Percentiles rank a stretch among this genome's conserved stretches.
These are phyloP conservation scores for Pleurotus salmoneostramineus DNA, from an alignment of 768 basidiomycete genomes.

Conservation along the genomic window DNA sequence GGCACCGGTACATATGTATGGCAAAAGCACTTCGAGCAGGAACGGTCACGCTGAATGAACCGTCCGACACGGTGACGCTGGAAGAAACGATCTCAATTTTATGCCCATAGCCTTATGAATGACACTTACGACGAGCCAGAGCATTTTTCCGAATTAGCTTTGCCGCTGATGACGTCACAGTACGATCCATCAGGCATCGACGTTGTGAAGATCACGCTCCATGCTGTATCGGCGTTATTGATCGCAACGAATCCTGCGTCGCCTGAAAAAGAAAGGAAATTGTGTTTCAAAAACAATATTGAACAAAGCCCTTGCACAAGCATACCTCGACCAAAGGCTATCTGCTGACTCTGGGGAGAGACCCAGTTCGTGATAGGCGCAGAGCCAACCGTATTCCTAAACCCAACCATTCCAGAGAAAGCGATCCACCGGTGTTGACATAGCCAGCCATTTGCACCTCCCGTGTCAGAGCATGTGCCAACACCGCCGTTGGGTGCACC, in stretches of 20 bases:
- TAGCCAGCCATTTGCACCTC: slow-evolving; percentile 57
- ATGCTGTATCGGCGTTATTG: slow-evolving; percentile 55
- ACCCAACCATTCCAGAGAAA: slow-evolving; percentile 60
- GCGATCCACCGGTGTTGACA: slow-evolving; percentile 64
- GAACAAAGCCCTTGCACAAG: slow-evolving; percentile 12
- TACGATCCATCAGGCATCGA: slow-evolving; percentile 55
- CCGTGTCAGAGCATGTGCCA: slow-evolving; percentile 47
- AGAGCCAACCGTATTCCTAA: slow-evolving; percentile 54
- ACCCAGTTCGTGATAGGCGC: slow-evolving; percentile 53
- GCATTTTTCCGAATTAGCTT: slow-evolving; percentile 35
- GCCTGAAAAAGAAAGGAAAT: slow-evolving; percentile 25
- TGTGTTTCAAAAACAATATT: not conserved
- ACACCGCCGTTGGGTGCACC: slow-evolving; percentile 58
- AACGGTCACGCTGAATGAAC: slow-evolving; percentile 47
- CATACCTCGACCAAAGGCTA: slow-evolving; percentile 63
- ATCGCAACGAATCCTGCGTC: slow-evolving; percentile 60
- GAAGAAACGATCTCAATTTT: too few species aligned
- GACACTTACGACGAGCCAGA: slow-evolving; percentile 43
- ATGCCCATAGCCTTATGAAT: too few species aligned
- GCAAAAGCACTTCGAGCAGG: slow-evolving; percentile 51
- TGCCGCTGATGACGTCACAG: slow-evolving; percentile 64
- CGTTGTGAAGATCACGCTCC: slow-evolving; percentile 57
- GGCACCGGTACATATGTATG: slow-evolving; percentile 48
- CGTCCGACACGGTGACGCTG: slow-evolving; percentile 48
- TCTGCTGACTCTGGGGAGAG: slow-evolving; percentile 51